Base-by-base conservation (phyloP, 495 filamentous ascomycete genomes). In the Aspergillus mulundensis region DNA sequence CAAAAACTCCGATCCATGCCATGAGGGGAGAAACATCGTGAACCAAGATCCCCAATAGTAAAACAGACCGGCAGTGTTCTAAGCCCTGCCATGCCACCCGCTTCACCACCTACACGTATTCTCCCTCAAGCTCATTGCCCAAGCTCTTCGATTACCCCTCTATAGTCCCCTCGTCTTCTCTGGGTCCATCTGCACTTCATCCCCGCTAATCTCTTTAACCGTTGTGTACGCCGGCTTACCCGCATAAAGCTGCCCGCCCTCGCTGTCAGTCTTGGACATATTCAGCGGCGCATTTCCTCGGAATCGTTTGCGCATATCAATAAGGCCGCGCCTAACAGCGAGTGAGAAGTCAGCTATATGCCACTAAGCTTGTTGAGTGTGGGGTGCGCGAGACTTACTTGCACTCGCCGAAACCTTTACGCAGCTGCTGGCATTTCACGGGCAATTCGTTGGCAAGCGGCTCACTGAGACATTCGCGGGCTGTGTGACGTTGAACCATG, bases 231-330 rank as follows among this genome's bases (percentile, higher is more conserved):
- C 87, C 23, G 84, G 81, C 64, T 81, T 83, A 28, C 92, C 92
- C 8, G 83, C 89, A 70, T 97, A 97, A 47, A 97, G 67, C 68
- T 92, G 88, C 54, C 62, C 67, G 28, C 52, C 61, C 23, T 65
- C 57, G 45, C 72, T 58, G 46, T 71, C 69, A 19, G 73, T 66
- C 41, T 77, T 74, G 30, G 75, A 73, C 24, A 88, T 79, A 23
- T 83, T 78, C 58, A 96, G 79, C 42, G 94, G 91, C 61, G 88
- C 81, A 73, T 98, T 97, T n/a, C 94, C 95, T 41, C 95, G 82
- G 76, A 98, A 97, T 20, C 95, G 87, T 73, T 98, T 98, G 66
- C 95, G 87, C 95, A 98, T 98, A 73, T 98, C 94, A 65, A 97
- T 83, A 85, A 95, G 84, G 48, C 95, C 94, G 53, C 92, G 87